A percentile compares a stretch with the other conserved stretches of the same genome.
Evolutionary conservation across 495 filamentous ascomycete species (phyloP).

Genomic region (Recurvomyces mirabilis): DNA sequence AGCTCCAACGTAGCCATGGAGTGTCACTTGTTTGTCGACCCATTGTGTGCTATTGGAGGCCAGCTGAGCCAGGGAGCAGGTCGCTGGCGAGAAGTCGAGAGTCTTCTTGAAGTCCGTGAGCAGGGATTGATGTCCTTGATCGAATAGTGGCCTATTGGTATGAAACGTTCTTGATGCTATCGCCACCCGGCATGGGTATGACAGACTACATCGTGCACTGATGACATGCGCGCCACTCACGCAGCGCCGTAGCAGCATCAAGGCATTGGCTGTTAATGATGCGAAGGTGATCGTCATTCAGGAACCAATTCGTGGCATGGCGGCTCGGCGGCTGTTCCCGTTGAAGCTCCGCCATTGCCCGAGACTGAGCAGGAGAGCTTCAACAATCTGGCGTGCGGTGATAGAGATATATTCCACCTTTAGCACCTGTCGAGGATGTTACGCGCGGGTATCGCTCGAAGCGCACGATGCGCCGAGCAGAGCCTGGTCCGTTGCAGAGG

Average conservation of each 20-base stretch:
- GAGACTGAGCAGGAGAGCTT: neutral
- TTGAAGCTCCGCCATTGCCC: too few species aligned
- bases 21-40: slow-evolving; percentile 40
- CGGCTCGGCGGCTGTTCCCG: too few species aligned
- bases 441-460: slow-evolving; percentile 10
- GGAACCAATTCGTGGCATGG: too few species aligned
- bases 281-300: too few species aligned
- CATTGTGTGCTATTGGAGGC: slow-evolving; percentile 13
- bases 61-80: slow-evolving; percentile 3
- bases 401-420: neutral
- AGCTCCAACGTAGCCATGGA: slow-evolving; percentile 63
- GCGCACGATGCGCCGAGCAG: slow-evolving; percentile 10
- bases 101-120: slow-evolving; percentile 14
- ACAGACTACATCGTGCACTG: neutral
- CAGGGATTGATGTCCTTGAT: neutral
- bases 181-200: neutral
- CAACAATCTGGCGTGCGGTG: neutral
- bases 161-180: neutral
- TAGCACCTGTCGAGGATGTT: slow-evolving; percentile 5
- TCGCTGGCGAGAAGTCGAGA: slow-evolving; percentile 9
- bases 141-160: neutral
- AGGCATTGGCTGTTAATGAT: neutral
- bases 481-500: neutral
- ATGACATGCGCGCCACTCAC: neutral
- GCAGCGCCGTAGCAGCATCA: slow-evolving; percentile 16